These are phyloP conservation scores for Suillus lakei DNA, from an alignment of 768 basidiomycete species.

Conservation along the genomic window DNA sequence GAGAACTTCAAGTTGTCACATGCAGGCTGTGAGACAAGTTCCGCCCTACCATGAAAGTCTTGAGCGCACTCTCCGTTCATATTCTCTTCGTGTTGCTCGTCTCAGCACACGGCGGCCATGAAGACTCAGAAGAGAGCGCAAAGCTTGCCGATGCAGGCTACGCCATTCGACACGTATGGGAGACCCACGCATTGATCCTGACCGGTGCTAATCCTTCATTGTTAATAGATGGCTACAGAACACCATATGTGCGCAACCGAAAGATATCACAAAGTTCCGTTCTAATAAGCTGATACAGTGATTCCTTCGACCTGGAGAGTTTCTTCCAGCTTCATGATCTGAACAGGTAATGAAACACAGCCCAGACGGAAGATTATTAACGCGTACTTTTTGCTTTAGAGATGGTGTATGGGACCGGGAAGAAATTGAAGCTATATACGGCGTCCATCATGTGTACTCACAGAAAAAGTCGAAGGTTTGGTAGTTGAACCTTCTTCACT, in stretches of 20 bases:
- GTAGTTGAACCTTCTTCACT: neutral
- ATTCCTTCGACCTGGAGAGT: constrained; percentile 80
- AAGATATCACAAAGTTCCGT: neutral
- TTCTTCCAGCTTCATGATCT: constrained; percentile 98
- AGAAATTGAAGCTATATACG: constrained; percentile 96
- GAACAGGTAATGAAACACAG: constrained; percentile 57
- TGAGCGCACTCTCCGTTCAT: constrained; percentile 47
- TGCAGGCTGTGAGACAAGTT: neutral
- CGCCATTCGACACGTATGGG: constrained; percentile 88
- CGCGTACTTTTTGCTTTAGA: constrained; percentile 38
- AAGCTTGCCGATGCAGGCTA: constrained; percentile 59
- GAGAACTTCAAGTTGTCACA: neutral
- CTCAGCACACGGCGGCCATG: constrained; percentile 68
- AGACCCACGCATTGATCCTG: constrained; percentile 5
- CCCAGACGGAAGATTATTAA: neutral
- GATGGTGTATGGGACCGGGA: constrained; percentile 83
- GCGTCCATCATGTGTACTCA: constrained; percentile 90
- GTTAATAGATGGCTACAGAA: constrained; percentile 79
- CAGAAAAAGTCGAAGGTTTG: constrained; percentile 77
- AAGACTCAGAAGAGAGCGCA: constrained; percentile 59
- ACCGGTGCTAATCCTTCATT: constrained; percentile 21
- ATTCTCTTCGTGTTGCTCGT: constrained; percentile 38
- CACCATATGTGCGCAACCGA: constrained; percentile 72
- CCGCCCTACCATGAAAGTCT: constrained; percentile 49
- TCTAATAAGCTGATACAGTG: constrained; percentile 47